Conservation (phyloP, 345 rosid genomes). For the Gossypium australe region DNA sequence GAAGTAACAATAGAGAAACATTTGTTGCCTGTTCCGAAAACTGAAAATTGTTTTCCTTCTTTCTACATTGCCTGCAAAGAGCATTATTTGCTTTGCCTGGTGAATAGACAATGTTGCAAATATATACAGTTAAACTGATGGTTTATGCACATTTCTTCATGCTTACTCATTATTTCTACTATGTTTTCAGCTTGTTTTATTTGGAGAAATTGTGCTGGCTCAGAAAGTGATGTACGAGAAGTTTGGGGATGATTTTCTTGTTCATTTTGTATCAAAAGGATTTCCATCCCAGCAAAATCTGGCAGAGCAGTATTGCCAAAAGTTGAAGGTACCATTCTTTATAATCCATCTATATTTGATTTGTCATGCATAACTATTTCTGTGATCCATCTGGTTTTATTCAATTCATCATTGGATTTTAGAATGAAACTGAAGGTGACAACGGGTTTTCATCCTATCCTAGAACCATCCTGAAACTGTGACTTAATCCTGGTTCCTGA, state of each 20-base stretch:
- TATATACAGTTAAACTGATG: neutral
- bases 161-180: neutral
- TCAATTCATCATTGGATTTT: neutral
- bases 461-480: neutral
- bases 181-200: constrained; percentile 58
- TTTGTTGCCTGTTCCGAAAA: neutral
- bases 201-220: constrained; percentile 77
- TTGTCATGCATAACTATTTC: neutral
- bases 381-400: neutral
- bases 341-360: neutral
- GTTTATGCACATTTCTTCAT: neutral
- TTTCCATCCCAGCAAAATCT: constrained; percentile 60
- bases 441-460: neutral
- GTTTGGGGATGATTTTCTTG: constrained; percentile 74
- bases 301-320: constrained; percentile 75
- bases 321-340: constrained; percentile 61
- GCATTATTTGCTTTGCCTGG: neutral
- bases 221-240: constrained; percentile 95
- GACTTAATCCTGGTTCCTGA: neutral
- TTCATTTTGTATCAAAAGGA: constrained; percentile 49
- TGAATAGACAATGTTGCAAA: neutral
- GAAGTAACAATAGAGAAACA: neutral
- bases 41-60: neutral
- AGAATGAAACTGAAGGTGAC: neutral
- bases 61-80: neutral